Evolutionary conservation across 2,329 filamentous ascomycete genomes (phyloP), one percentile per base, ranked within the genome.

Genomic region (Phialophora verrucosa): DNA sequence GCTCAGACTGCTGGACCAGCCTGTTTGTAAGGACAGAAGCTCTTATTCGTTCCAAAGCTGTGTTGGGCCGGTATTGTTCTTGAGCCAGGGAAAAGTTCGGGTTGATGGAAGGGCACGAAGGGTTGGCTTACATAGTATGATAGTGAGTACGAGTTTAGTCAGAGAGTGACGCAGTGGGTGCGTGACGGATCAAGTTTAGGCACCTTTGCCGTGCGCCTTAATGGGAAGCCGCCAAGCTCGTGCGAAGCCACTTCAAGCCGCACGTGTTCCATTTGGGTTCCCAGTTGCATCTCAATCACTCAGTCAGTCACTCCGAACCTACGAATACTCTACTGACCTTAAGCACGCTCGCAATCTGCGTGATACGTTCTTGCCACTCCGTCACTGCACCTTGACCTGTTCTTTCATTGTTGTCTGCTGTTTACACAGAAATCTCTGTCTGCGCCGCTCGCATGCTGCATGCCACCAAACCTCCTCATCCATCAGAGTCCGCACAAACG

Each of bases 401-500:
- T 27, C 20, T 32, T 42, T 25, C 17, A 42, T 11, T 51, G 44
- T 44, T 32, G 8, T 25, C 29, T 25, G 14, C 25, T 8, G 20
- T 11, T 32, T 35, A 44, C 44, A 6, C 58, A 50, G 14, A 32
- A 25, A 5, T 27, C 7, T 29, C 53, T n/a, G 20, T 64, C 49
- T 31, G 29, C 20, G 11, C 31, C 42, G 47, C 53, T 55, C 56
- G 23, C 59, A 68, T 68, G 67, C 67, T 63, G 67, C 62, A 69
- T 69, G 67, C 67, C 58, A 61, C 57, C 62, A 51, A 62, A 49
- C 50, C 51, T 29, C 42, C 55, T 25, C 50, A 42, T 38, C 27
- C 65, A 49, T 42, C 38, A 42, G 17, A 53, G 29, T 38, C 47
- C 56, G 31, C 20, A 51, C 14, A n/a, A 50, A 32, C 59, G 25